Evolutionary conservation across 495 filamentous ascomycete genomes (phyloP).

Genomic region (Aspergillus avenaceus): DNA sequence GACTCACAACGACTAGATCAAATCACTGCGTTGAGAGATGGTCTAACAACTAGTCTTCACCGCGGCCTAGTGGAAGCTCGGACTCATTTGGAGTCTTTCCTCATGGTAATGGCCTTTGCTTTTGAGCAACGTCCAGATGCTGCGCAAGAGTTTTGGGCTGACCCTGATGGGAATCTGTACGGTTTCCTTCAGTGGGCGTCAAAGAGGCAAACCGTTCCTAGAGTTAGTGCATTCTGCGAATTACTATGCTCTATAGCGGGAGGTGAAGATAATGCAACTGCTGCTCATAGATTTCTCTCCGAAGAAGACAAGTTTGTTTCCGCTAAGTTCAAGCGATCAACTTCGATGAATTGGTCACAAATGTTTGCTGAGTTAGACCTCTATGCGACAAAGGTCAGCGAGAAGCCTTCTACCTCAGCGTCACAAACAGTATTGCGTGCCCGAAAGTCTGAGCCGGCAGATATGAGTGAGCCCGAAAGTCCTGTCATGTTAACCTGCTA

Average conservation of each 20-base stretch:
- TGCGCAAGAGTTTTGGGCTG: constrained; percentile 83
- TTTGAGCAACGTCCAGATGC: constrained; percentile 79
- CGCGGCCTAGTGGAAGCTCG: constrained; percentile 48
- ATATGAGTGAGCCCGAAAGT: constrained; percentile 75
- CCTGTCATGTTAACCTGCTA: constrained; percentile 91
- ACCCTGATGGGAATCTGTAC: constrained; percentile 81
- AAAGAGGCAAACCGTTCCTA: constrained; percentile 82
- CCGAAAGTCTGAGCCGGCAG: constrained; percentile 62
- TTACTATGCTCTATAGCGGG: constrained; percentile 83
- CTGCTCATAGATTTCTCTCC: constrained; percentile 81
- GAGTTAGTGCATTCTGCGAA: constrained; percentile 93
- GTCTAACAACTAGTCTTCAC: constrained; percentile 41
- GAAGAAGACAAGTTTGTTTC: constrained; percentile 74
- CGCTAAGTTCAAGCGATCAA: constrained; percentile 70
- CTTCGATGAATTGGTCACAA: constrained; percentile 82
- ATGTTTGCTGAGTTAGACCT: constrained; percentile 86
- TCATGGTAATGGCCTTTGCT: constrained; percentile 87
- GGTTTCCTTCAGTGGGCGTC: constrained; percentile 97
- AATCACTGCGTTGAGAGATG: constrained; percentile 47
- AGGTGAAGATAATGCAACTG: constrained; percentile 70
- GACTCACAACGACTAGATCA: constrained; percentile 79
- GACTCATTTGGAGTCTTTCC: constrained; percentile 84
- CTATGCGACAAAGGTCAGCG: constrained; percentile 64
- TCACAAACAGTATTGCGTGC: constrained; percentile 54
- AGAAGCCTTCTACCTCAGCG: constrained; percentile 57